Base-by-base conservation (phyloP, 192 early-diverging fungal genomes). In the Coemansia sp. region DNA sequence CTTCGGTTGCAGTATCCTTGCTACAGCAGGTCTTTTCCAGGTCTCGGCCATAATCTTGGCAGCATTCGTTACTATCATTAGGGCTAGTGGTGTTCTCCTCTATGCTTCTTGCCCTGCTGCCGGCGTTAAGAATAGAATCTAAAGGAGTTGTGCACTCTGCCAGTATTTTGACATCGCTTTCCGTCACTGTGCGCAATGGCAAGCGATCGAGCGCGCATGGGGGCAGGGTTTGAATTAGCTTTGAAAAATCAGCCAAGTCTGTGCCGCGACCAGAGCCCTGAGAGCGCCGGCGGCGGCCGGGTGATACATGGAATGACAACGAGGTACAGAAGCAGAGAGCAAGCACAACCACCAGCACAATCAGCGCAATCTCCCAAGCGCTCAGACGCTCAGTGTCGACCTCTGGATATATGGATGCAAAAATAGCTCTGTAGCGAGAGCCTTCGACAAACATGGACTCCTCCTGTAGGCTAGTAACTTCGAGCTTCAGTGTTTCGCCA, bases 331-430 rank as follows among this genome's bases (percentile, higher is more conserved):
- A 77, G 48, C 80, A 77, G 10, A 83, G 50, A 1, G 72, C 76
- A 17, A 83, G 72, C 12, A 83, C 56, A 31, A 70, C 69, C 4
- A 83, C 80, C 11, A 83, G 56, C 3, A 72, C 54, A 31, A 83
- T 77, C 16, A 83, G 72, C 12, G 76, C 68, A 20, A 83, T 68
- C 60, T 83, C 80, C 80, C 80, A 83, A 6, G 51, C 76, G 31
- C 69, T 77, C 50, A 83, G 56, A 25, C 51, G 63, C 52, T 76
- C 79, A 45, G 29, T 30, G 17, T 76, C 74, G 14, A 70, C 74
- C 3, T 65, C 70, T 3, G 67, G 33, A 28, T 70, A 76, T n/a
- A 82, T 66, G 30, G 79, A 76, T 0, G 71, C 79, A 70, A 82
- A 82, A 8, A 82, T 82, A 12, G 79, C 79, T 7, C 79, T 70